Base-by-base conservation (phyloP, 352 stramenopile genomes). In the Phytophthora pisi region DNA sequence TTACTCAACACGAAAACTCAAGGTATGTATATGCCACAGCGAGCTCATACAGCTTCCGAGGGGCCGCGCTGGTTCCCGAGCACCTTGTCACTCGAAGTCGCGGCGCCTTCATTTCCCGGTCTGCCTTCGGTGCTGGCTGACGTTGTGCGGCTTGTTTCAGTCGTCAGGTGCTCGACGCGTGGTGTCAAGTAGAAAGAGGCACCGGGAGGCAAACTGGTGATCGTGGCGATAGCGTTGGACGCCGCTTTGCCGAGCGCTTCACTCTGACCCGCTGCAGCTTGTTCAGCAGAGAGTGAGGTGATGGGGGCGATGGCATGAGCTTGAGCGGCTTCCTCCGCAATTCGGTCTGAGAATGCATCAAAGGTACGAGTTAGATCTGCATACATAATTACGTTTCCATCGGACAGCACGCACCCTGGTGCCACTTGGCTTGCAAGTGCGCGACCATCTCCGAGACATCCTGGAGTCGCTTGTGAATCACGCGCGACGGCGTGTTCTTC, bases 391-490 rank as follows among this genome's bases (percentile, higher is more conserved):
- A 5, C 4, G 0, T 13, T 20, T 30, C 11, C 46, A 20, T 20
- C 20, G 20, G 11, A 42, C 52, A 23, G 28, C 45, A 46, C 52
- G 45, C 57, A 91, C 83, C 85, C 70, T 83, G 78, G 24, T 92
- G 69, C 83, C 85, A 93, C 65, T 93, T 93, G 5, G 61, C 66
- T 18, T 89, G 69, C 24, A 93, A 55, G 46, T 89, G 79, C n/a
- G 78, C 65, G 15, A 93, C 86, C 66, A 92, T 80, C 45, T 91
- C 84, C 0, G 86, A 90, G 2, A 93, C 82, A 70, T 93, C 86
- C 34, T 91, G 80, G 24, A 93, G 60, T 4, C 86, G 81, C 55
- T 91, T 92, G 63, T 90, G 77, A 61, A 92, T 89, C 13, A 93
- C 77, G 15, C 74, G 71, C 6, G 81, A 87, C 20, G 82, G 72